Percentiles rank a stretch among this genome's conserved stretches.
Conservation (phyloP, 2,329 filamentous ascomycete species). For the Calcarisporium arbuscula region DNA sequence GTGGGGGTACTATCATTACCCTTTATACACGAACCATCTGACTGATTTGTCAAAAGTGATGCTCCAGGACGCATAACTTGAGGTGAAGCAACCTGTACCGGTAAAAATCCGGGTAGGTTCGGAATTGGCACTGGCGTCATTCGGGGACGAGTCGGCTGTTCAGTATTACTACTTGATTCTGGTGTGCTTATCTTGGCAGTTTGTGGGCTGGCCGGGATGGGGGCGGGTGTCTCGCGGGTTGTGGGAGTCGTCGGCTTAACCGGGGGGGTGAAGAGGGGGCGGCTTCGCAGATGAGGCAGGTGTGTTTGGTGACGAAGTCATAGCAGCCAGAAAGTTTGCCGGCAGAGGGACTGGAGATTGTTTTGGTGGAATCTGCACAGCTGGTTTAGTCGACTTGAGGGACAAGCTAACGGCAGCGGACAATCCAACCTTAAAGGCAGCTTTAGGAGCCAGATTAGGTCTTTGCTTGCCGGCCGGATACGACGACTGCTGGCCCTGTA, state of each 20-base stretch:
- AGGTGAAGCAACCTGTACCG: too few species aligned
- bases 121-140: conserved; percentile 27
- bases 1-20: too few species aligned
- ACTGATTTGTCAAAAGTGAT: too few species aligned
- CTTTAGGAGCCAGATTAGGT: conserved; percentile 20
- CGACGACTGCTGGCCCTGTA: conserved; percentile 1
- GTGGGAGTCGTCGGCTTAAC: conserved; percentile 4
- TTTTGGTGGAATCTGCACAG: conserved; percentile 28
- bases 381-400: conserved; percentile 21
- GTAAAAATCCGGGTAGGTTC: too few species aligned
- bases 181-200: neutral
- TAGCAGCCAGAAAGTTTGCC: conserved; percentile 35
- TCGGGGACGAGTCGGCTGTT: conserved; percentile 12
- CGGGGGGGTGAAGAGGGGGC: conserved; percentile 8
- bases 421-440: conserved; percentile 26
- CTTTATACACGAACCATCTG: too few species aligned
- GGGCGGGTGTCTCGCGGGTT: neutral
- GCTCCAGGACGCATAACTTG: too few species aligned
- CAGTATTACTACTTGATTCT: neutral
- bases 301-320: conserved; percentile 22
- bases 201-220: neutral
- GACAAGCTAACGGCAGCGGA: conserved; percentile 16
- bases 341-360: conserved; percentile 39
- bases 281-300: conserved; percentile 12
- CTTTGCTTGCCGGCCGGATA: conserved; percentile 13